Base-by-base conservation (phyloP, 192 early-diverging fungal genomes). In the Umbelopsis sp. region DNA sequence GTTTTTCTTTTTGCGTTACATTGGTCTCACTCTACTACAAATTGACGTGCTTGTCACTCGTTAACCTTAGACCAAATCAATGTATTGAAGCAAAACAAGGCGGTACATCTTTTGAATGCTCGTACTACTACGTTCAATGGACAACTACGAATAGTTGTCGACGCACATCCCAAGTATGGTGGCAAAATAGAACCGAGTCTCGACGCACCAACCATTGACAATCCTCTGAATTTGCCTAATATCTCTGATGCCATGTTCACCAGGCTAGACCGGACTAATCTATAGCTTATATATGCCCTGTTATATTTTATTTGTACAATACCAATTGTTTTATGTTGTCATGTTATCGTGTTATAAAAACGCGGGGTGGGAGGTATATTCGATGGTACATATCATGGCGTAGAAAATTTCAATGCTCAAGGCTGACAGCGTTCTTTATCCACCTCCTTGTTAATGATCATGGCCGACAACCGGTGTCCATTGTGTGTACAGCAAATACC, bases 381-480 rank as follows among this genome's bases (percentile, higher is more conserved):
- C 27, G 27, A 41, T 41, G 37, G 37, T 6, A 10, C 37, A 41
- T 41, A 9, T 41, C 10, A 10, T 30, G 37, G 37, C 0, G 6
- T 41, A 10, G 37, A 41, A 41, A 41, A 41, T 41, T 41, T 41
- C 37, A 41, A 41, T 41, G 37, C 37, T 41, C 10, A 6, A 41
- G 37, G 2, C 37, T 41, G 37, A 41, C 37, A 41, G 10, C 37
- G 37, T 21, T 49, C 48, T 20, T 16, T 16, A 49, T 16, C 48
- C 12, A 2, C 15, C 4, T 49, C 20, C 48, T 5, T 49, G 18
- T 21, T 20, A 35, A 16, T 35, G 13, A 61, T 16, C 55, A 61
- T 61, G 55, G 30, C 55, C 5, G 30, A 25, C 33, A 30, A 61
- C 33, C 55, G 13, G 30, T 61, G 55, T 61, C 33, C 55, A 37